Conservation (phyloP, 129 eudicot genomes). For the Centaurea solstitialis region DNA sequence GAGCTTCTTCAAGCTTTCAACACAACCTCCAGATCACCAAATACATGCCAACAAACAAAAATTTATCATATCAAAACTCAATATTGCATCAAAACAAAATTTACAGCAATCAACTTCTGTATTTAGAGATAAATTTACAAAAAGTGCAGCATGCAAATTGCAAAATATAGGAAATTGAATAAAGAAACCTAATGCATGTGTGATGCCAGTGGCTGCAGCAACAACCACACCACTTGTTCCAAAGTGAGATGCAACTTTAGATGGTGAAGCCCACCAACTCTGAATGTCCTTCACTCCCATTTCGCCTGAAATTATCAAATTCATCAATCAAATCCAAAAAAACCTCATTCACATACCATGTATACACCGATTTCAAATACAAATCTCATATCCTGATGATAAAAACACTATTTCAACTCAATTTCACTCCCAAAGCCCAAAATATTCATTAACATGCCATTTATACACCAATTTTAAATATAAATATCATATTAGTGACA, state of each 20-base stretch:
- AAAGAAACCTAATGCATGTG: slow-evolving; percentile 90
- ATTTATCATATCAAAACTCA: neutral
- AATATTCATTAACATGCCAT: too few relatives aligned
- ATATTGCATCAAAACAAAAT: neutral
- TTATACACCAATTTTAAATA: too few relatives aligned
- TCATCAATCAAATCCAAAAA: slow-evolving; percentile 9
- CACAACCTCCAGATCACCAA: neutral
- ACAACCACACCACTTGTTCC: slow-evolving; percentile 94
- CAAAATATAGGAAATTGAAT: neutral
- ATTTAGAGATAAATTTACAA: neutral
- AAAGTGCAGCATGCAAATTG: neutral
- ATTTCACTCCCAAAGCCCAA: neutral
- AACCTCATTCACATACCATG: neutral
- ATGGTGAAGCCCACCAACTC: slow-evolving; percentile 63
- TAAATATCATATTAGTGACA: too few relatives aligned
- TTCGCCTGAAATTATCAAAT: slow-evolving; percentile 37
- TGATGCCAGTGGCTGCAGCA: slow-evolving; percentile 86
- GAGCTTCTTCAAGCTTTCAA: neutral
- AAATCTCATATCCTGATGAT: neutral
- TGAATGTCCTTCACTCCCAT: slow-evolving; percentile 28
- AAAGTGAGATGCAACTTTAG: slow-evolving; percentile 71
- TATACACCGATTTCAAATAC: neutral
- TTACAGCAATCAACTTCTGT: neutral
- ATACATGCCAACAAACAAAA: neutral
- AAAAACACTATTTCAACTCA: neutral